Conservation (phyloP, 139 green algal genomes). For the Chlamydomonas sphaeroides region DNA sequence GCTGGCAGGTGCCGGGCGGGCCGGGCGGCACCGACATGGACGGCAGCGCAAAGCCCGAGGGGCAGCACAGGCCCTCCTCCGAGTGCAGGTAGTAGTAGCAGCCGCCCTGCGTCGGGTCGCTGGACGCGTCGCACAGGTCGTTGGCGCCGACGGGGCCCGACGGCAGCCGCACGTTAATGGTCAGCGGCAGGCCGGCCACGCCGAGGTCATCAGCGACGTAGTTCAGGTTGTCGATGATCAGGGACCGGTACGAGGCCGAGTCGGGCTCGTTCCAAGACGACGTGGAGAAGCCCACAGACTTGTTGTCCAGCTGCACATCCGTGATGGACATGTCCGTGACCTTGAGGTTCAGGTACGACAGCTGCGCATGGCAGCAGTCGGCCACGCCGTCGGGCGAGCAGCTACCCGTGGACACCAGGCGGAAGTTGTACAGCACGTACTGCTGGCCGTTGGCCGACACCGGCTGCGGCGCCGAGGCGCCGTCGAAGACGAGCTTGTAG, state of each 20-base stretch:
- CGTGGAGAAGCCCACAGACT: background rate
- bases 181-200: slow-evolving; percentile 4
- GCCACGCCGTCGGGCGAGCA: slow-evolving; percentile 3
- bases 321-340: slow-evolving; percentile 23
- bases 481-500: slow-evolving; percentile 16
- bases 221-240: slow-evolving; percentile 38
- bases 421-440: slow-evolving; percentile 31
- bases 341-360: slow-evolving; percentile 36
- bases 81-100: slow-evolving; percentile 49
- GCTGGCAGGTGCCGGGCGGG: background rate
- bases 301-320: slow-evolving; percentile 6
- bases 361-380: slow-evolving; percentile 43
- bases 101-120: background rate
- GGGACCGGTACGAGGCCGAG: slow-evolving; percentile 15
- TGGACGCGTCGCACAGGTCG: slow-evolving; percentile 38
- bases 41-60: background rate
- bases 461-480: background rate
- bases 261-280: slow-evolving; percentile 38
- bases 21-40: background rate
- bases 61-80: slow-evolving; percentile 42
- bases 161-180: slow-evolving; percentile 7
- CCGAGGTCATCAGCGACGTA: slow-evolving; percentile 17
- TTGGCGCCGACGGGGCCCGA: background rate
- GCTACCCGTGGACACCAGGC: background rate
- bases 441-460: background rate